A percentile compares a stretch with the other conserved stretches of the same genome.
Conservation (phyloP, 1,284 basidiomycete species). For the Paramarasmius palmivorus region DNA sequence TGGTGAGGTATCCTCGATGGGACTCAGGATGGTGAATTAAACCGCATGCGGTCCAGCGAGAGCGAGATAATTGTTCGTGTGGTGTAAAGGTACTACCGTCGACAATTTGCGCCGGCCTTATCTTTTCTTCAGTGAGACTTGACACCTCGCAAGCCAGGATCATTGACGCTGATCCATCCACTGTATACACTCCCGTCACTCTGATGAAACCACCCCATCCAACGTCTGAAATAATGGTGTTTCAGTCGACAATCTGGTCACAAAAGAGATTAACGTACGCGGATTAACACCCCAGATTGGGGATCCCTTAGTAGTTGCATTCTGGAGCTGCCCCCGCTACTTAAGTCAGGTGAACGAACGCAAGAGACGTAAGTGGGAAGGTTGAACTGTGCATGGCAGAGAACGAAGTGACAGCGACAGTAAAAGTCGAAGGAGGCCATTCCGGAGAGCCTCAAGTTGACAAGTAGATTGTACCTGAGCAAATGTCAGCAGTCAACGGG, state of each 20-base stretch:
- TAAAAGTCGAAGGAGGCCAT: too few relatives aligned
- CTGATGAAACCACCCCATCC: too few relatives aligned
- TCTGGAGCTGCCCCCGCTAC: too few relatives aligned
- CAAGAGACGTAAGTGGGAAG: too few relatives aligned
- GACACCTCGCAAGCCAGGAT: background rate
- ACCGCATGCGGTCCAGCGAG: constrained; percentile 7
- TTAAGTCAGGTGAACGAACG: too few relatives aligned
- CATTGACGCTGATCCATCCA: constrained; percentile 5
- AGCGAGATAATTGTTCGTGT: constrained; percentile 8
- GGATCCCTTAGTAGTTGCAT: too few relatives aligned
- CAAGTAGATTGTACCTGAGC: too few relatives aligned
- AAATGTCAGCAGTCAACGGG: background rate
- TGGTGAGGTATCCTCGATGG: constrained; percentile 13
- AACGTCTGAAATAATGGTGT: background rate
- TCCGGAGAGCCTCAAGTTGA: too few relatives aligned
- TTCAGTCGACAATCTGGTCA: background rate
- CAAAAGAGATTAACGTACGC: background rate
- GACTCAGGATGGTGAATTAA: constrained; percentile 14
- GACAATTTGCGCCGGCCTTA: background rate
- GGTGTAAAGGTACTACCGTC: constrained; percentile 4
- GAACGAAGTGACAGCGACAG: too few relatives aligned
- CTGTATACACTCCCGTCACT: constrained; percentile 4
- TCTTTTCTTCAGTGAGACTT: background rate
- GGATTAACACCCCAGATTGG: background rate
- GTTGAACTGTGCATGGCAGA: too few relatives aligned